These are phyloP conservation scores for Suillus brevipes DNA, from an alignment of 768 basidiomycete species.

Conservation along the genomic window DNA sequence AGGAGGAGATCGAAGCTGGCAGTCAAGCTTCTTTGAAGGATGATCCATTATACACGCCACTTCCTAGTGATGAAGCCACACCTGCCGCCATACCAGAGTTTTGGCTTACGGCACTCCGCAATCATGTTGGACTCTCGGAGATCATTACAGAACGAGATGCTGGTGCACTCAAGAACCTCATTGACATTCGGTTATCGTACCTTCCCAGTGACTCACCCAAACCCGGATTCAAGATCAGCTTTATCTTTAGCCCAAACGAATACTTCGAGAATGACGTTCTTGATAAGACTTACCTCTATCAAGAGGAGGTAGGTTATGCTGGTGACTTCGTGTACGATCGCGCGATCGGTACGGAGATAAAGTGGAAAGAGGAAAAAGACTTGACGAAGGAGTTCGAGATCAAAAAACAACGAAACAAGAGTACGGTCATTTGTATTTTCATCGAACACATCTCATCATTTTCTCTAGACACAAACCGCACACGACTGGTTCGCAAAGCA, in stretches of 20 bases:
- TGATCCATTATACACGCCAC: slow-evolving; percentile 65
- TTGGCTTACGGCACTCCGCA: slow-evolving; percentile 96
- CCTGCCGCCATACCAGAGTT: slow-evolving; percentile 78
- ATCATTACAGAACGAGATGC: slow-evolving; percentile 94
- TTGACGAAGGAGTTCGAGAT: slow-evolving; percentile 97
- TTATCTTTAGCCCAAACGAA: slow-evolving; percentile 79
- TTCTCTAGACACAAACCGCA: slow-evolving; percentile 74
- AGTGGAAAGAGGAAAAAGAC: slow-evolving; percentile 99
- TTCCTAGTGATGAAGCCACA: slow-evolving; percentile 52
- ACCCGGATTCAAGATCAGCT: slow-evolving; percentile 90
- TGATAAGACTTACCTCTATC: slow-evolving; percentile 93
- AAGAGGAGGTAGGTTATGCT: slow-evolving; percentile 88
- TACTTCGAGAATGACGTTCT: slow-evolving; percentile 85
- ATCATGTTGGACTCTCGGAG: slow-evolving; percentile 83
- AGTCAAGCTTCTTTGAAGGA: slow-evolving; percentile 72
- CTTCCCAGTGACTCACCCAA: slow-evolving; percentile 61
- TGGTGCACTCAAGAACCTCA: slow-evolving; percentile 78
- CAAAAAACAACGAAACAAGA: slow-evolving; percentile 99
- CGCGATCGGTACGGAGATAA: slow-evolving; percentile 87
- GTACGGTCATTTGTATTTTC: slow-evolving; percentile 40
- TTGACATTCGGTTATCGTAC: slow-evolving; percentile 80
- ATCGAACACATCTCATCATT: slow-evolving; percentile 7
- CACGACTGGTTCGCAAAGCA: slow-evolving; percentile 81
- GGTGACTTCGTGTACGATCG: slow-evolving; percentile 97
- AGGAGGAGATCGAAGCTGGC: slow-evolving; percentile 83